phyloP scores from a whole-genome alignment of 495 filamentous ascomycete species.

The Ramalina intermedia region DNA sequence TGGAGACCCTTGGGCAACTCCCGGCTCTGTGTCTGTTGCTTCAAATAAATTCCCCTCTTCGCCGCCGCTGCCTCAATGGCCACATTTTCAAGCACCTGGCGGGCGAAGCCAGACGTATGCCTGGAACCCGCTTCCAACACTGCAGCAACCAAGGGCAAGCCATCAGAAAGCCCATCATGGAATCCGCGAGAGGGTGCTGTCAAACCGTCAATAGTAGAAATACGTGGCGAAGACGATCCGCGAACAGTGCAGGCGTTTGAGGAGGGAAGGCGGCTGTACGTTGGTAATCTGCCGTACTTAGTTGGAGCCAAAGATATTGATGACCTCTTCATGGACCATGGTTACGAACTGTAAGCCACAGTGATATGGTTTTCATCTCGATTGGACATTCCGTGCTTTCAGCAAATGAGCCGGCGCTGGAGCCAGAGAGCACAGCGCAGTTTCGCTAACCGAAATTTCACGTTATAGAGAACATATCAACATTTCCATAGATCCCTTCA shows the following conservation, averaged over 20 bases:
- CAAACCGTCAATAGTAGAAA: not conserved
- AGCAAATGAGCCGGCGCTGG: too few relatives aligned
- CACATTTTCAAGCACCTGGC: slow-evolving; percentile 8
- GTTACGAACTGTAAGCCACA: slow-evolving; percentile 28
- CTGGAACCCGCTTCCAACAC: not conserved
- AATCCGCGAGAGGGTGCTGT: not conserved
- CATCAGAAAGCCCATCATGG: not conserved
- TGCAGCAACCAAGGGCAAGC: not conserved
- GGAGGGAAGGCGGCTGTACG: slow-evolving; percentile 43
- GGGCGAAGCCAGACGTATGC: not conserved
- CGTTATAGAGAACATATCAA: slow-evolving; percentile 39
- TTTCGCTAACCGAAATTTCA: not conserved
- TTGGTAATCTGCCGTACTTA: slow-evolving; percentile 54
- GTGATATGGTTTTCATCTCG: not conserved
- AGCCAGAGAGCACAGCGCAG: too few relatives aligned
- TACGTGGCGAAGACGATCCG: slow-evolving; percentile 8
- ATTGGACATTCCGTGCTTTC: too few relatives aligned
- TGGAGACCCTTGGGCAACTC: too few relatives aligned
- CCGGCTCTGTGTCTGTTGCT: too few relatives aligned
- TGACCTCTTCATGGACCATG: slow-evolving; percentile 34
- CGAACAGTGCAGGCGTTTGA: slow-evolving; percentile 25
- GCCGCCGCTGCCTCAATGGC: not conserved
- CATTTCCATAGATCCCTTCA: slow-evolving; percentile 53
- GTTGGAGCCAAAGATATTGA: slow-evolving; percentile 48
- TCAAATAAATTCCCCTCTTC: too few relatives aligned